Conservation (phyloP, 495 filamentous ascomycete species). For the Trichoderma parareesei region DNA sequence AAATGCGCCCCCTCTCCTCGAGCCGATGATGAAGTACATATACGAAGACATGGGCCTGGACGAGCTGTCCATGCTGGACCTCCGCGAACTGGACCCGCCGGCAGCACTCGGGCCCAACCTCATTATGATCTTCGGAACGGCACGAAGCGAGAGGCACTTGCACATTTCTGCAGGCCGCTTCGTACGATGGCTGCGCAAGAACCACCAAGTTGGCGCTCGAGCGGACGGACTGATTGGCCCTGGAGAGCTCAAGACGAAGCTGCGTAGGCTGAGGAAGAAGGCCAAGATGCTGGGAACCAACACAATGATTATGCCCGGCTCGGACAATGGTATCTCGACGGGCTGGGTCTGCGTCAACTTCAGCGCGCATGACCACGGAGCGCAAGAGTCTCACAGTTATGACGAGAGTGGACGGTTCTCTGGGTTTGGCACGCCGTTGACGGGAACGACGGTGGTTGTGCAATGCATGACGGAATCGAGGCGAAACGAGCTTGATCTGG, state of each 20-base stretch:
- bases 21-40: slow-evolving; percentile 64
- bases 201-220: slow-evolving; percentile 59
- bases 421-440: slow-evolving; percentile 66
- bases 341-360: slow-evolving; percentile 96
- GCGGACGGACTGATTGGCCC: slow-evolving; percentile 86
- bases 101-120: slow-evolving; percentile 79
- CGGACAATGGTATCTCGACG: slow-evolving; percentile 75
- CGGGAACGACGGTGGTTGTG: slow-evolving; percentile 58
- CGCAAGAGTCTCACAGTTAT: slow-evolving; percentile 32
- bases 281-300: slow-evolving; percentile 61
- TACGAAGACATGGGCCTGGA: slow-evolving; percentile 79
- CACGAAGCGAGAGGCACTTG: slow-evolving; percentile 85
- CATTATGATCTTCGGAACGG: slow-evolving; percentile 89
- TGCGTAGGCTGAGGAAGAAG: slow-evolving; percentile 69
- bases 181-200: slow-evolving; percentile 73
- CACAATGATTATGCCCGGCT: slow-evolving; percentile 35
- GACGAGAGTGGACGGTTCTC: slow-evolving; percentile 42
- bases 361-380: slow-evolving; percentile 51
- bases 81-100: slow-evolving; percentile 75
- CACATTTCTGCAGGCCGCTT: slow-evolving; percentile 86
- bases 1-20: slow-evolving; percentile 62
- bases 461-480: slow-evolving; percentile 87
- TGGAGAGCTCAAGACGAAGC: slow-evolving; percentile 82
- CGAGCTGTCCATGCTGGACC: slow-evolving; percentile 65
- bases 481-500: slow-evolving; percentile 73